Evolutionary conservation across 2,329 filamentous ascomycete genomes (phyloP), one percentile per base, ranked within the genome.

Genomic region (Thermomyces lanuginosus): DNA sequence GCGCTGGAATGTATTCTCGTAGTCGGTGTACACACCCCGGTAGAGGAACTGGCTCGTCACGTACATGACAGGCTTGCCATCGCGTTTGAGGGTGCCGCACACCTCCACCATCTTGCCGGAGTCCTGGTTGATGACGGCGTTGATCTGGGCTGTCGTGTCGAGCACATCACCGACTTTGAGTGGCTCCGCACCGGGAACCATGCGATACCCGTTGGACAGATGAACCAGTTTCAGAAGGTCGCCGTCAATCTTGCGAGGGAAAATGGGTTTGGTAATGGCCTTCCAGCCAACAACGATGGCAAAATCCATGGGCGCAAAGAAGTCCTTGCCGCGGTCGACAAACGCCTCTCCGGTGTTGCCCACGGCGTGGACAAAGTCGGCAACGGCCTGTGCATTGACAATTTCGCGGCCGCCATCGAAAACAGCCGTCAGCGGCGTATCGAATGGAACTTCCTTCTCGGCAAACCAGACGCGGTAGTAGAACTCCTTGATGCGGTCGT

Each of bases 31-130:
- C 16, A 67, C 66, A 30, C 89, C 89, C 26, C 91, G 77, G 65
- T 98, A 98, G 45, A 98, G 56, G 68, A 98, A 98, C 55, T 98
- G 89, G 36, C 83, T 93, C 8, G 84, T 95, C 15, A 98, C 89
- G 50, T 98, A 83, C 89, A 98, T 98, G 36, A 98, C 82, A 4
- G 83, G 66, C 51, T 79, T 56, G 14, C 77, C 77, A 28, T 84
- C 72, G 22, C 89, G 77, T 28, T 69, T 76, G 44, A 98, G 92
- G 4, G 89, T 98, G 36, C 89, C 89, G 45, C 84, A 93, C n/a
- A 98, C 86, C 57, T 98, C 91, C 10, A 98, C 91, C 84, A 98
- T 93, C 66, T 98, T 98, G 24, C 89, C 89, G 33, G 89, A 83
- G 8, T 92, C 83, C 54, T 98, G 84, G 61, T 95, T 98, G 62